Base-by-base conservation (phyloP, 306 rosid species). In the Astragalus membranaceus region DNA sequence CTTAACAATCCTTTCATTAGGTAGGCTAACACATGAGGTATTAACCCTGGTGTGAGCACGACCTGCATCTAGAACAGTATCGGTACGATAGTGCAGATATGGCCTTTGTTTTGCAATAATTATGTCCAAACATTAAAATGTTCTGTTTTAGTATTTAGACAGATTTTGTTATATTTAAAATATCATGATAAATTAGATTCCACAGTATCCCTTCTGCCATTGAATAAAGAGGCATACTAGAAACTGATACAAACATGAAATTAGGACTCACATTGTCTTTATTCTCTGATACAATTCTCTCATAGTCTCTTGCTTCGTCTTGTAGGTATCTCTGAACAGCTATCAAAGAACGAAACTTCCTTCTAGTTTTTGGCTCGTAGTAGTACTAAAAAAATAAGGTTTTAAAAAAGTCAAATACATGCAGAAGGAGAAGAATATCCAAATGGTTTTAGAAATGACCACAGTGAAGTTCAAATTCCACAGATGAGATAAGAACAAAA, bases 311-410 rank as follows among this genome's bases (percentile, higher is more conserved):
- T 8, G 43, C 33, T 41, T 71, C 83, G 12, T 50, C 73, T 30
- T 43, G 58, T 35, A 89, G 80, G 72, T 89, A 69, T 80, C 81
- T 80, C 81, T 78, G 47, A 58, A 85, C 92, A 50, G 87, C 64
- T 42, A 56, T 2, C 73, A 89, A 72, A 6, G 96, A 89, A 49
- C 86, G 92, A 63, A 89, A 89, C 75, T 17, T 17, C 75, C 16
- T 66, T 46, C 89, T 72, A 3, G 88, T 85, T 9, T 23, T 51
- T 5, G 87, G 88, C 58, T 87, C 92, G 75, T 70, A 50, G 76
- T 85, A 89, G 62, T 68, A 85, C 92, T 89, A 85, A 78, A 16
- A 15, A 67, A 62, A 65, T 16, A 71, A 61, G 30, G 67, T 15
- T 12, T 4, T 7, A 49, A 20, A 29, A 26, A 14, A 2, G 55